Conservation (phyloP, 352 stramenopile genomes). For the Saprolegnia diclina region DNA sequence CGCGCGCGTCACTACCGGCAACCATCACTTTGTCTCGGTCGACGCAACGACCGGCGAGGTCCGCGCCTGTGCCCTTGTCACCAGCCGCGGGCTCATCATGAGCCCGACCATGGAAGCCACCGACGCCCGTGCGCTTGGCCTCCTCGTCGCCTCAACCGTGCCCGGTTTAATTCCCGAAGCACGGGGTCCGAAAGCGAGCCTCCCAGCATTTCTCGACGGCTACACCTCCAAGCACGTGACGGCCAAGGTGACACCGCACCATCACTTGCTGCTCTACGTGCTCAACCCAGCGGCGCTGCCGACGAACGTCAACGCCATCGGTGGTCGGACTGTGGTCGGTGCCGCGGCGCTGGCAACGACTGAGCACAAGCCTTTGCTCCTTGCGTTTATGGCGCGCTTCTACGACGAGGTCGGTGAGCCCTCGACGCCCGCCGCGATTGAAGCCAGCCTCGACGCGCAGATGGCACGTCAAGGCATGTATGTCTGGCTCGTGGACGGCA, state of each 20-base stretch:
- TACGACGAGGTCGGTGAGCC: neutral
- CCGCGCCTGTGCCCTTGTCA: neutral
- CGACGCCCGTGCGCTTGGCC: neutral
- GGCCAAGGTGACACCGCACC: neutral
- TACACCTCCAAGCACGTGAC: neutral
- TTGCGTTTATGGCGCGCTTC: neutral
- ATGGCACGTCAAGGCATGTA: neutral
- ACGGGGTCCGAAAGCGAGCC: neutral
- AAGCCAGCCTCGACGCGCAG: neutral
- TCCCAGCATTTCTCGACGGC: neutral
- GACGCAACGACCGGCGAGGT: neutral
- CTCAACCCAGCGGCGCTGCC: neutral
- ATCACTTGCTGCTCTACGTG: neutral
- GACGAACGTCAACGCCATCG: neutral
- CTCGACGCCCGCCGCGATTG: neutral
- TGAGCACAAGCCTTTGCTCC: neutral
- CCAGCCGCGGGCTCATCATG: neutral
- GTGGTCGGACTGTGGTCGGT: neutral
- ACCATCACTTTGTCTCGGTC: neutral
- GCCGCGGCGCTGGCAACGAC: neutral
- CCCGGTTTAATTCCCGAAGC: neutral
- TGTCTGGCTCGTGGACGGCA: neutral
- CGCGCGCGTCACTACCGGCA: neutral
- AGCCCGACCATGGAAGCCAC: neutral
- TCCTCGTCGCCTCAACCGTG: neutral